These are phyloP conservation scores for Corynascus novoguineensis DNA, from an alignment of 495 filamentous ascomycete species.

Conservation along the genomic window DNA sequence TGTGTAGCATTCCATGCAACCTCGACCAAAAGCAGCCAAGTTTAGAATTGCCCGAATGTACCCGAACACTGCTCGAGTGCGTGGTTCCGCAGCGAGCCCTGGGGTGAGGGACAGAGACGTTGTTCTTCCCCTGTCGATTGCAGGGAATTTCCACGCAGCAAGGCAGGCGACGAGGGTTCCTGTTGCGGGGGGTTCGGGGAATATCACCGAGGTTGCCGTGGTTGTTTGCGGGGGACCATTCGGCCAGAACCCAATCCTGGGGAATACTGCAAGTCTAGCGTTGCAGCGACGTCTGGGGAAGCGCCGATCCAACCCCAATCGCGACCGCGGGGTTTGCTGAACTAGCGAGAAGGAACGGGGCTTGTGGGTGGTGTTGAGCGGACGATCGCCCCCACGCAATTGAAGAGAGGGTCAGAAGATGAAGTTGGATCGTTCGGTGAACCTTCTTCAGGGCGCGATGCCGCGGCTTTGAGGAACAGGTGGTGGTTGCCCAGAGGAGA, in stretches of 20 bases:
- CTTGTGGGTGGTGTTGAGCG: slow-evolving; percentile 6
- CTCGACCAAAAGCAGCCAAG: too few species aligned
- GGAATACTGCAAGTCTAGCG: background rate
- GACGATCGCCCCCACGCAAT: slow-evolving; percentile 13
- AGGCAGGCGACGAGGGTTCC: too few species aligned
- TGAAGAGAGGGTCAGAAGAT: slow-evolving; percentile 3
- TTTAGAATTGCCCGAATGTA: too few species aligned
- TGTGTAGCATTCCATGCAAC: background rate
- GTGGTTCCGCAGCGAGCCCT: too few species aligned
- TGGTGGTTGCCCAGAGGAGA: slow-evolving; percentile 10
- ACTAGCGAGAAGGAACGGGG: too few species aligned
- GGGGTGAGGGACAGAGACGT: too few species aligned
- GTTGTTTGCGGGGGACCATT: background rate
- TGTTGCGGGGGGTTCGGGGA: too few species aligned
- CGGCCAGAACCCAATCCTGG: background rate
- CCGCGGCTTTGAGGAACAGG: slow-evolving; percentile 7
- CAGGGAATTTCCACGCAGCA: background rate
- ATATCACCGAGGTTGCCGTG: too few species aligned
- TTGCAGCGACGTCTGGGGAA: background rate
- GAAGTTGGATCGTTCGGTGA: too few species aligned
- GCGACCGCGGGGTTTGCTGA: too few species aligned
- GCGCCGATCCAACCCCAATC: slow-evolving; percentile 12
- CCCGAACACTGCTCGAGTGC: too few species aligned
- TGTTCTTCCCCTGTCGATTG: background rate
- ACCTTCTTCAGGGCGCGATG: background rate